phyloP scores from a whole-genome alignment of 78 protist genomes.

The Acrasis kona region DNA sequence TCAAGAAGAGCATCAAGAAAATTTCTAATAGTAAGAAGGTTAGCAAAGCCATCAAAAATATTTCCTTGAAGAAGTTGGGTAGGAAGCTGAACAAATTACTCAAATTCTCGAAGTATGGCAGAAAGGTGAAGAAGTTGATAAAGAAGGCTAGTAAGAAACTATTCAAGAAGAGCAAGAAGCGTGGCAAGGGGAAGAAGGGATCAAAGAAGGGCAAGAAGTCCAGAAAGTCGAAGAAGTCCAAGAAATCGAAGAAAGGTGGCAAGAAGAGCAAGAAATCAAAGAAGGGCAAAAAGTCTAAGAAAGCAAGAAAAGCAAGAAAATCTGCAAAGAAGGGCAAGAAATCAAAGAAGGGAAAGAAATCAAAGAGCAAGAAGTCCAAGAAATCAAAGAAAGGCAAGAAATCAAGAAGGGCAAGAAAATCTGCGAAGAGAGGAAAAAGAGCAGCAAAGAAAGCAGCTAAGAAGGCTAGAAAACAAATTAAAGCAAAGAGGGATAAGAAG shows the following conservation, averaged over 20 bases:
- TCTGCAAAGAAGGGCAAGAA: slow-evolving; percentile 1
- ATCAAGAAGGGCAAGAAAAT: not conserved
- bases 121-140: no score
- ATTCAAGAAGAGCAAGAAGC: no score
- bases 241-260: not conserved
- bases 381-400: not conserved
- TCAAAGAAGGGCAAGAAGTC: no score
- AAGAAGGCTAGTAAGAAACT: no score
- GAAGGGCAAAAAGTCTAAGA: not conserved
- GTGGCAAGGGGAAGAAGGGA: no score
- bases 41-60: no score
- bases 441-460: not conserved
- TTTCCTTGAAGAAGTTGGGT: no score
- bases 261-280: not conserved
- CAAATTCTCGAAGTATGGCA: no score
- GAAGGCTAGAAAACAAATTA: not conserved
- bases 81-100: no score
- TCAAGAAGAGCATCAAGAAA: no score
- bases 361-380: no score
- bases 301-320: not conserved
- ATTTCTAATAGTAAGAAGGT: no score
- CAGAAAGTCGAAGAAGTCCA: not conserved
- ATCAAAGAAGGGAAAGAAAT: not conserved
- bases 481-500: not conserved
- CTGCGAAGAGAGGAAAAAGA: not conserved